Evolutionary conservation across 116 monocot species (phyloP), one percentile per base, ranked within the genome.

Genomic region (Cymodocea nodosa): DNA sequence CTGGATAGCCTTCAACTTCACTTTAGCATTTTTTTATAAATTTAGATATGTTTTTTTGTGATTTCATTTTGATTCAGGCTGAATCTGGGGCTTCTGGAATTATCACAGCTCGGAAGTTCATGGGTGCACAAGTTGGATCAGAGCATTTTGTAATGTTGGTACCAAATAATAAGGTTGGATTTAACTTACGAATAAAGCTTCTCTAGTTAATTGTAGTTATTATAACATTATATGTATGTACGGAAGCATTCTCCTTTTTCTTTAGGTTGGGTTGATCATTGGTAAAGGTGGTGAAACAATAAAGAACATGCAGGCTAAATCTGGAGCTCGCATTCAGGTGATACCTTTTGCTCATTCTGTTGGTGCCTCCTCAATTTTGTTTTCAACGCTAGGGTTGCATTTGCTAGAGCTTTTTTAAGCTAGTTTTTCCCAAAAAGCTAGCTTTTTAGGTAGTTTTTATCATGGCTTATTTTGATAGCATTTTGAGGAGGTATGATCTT

Each of bases 271-370:
- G 44, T 68, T 94, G 55, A 77, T 97, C 35, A 97, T 97, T 76
- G 97, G 97, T 23, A 97, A 97, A 76, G 91, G 91, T 73, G 97
- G 97, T 19, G 97, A 97, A 66, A 97, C 81, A 44, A 97, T 97
- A 65, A 97, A 86, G 61, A 81, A 49, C 73, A 97, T 97, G 97
- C 97, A 97, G 71, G 76, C 81, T n/a, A 81, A 56, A 23, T 66
- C 83, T 20, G 97, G 97, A 54, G 97, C 97, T 68, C 91, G 84
- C 48, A 97, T 94, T 23, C 89, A 93, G 93, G 91, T 88, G 22
- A 35, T 40, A 23, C 51, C 14, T 60, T 52, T 52, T 10, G 22
- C 18, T 0, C 49, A n/a, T 68, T 62, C 6, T 10, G 7, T 22
- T 4, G 23, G 18, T 16, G 7, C 23, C 22, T 55, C 19, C 9